phyloP scores from a whole-genome alignment of 2,329 filamentous ascomycete genomes.

The Ceratocystiopsis minuta region DNA sequence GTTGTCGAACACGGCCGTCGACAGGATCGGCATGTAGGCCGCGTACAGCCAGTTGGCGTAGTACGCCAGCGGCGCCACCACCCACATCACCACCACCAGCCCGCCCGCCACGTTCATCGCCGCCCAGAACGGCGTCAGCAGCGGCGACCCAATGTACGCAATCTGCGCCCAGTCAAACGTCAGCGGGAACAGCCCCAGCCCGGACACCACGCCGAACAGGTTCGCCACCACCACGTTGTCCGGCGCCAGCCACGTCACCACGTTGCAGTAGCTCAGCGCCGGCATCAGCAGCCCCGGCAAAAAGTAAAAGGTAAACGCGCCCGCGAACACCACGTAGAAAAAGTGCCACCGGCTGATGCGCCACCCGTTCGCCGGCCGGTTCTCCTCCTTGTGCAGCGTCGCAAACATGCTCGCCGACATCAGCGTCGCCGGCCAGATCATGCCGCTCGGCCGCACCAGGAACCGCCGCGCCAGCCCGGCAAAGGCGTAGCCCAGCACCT shows the following conservation, averaged over 20 bases:
- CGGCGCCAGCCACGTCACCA: slow-evolving; percentile 75
- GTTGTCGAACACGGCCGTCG: slow-evolving; percentile 72
- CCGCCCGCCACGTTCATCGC: slow-evolving; percentile 71
- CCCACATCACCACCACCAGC: slow-evolving; percentile 69
- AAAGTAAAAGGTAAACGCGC: slow-evolving; percentile 68
- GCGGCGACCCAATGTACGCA: slow-evolving; percentile 68
- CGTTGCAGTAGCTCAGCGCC: slow-evolving; percentile 74
- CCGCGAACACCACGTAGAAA: slow-evolving; percentile 56
- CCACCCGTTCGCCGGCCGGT: slow-evolving; percentile 69
- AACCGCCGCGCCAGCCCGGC: slow-evolving; percentile 67
- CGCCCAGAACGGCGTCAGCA: slow-evolving; percentile 74
- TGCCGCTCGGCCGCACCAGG: slow-evolving; percentile 66
- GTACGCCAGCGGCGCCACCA: slow-evolving; percentile 62
- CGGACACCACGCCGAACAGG: slow-evolving; percentile 71
- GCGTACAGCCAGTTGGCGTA: slow-evolving; percentile 66
- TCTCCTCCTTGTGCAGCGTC: slow-evolving; percentile 69
- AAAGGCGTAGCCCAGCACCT: slow-evolving; percentile 74
- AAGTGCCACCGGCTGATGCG: slow-evolving; percentile 67
- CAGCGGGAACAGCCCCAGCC: slow-evolving; percentile 64
- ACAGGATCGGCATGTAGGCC: slow-evolving; percentile 74
- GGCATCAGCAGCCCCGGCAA: slow-evolving; percentile 68
- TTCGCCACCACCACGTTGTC: slow-evolving; percentile 76
- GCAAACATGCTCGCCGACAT: slow-evolving; percentile 84
- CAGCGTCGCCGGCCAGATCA: slow-evolving; percentile 82
- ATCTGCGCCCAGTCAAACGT: slow-evolving; percentile 90